A percentile compares a stretch with the other conserved stretches of the same genome.
These are phyloP conservation scores for Alternaria gaisen DNA, from an alignment of 2,329 filamentous ascomycete species.

Conservation along the genomic window DNA sequence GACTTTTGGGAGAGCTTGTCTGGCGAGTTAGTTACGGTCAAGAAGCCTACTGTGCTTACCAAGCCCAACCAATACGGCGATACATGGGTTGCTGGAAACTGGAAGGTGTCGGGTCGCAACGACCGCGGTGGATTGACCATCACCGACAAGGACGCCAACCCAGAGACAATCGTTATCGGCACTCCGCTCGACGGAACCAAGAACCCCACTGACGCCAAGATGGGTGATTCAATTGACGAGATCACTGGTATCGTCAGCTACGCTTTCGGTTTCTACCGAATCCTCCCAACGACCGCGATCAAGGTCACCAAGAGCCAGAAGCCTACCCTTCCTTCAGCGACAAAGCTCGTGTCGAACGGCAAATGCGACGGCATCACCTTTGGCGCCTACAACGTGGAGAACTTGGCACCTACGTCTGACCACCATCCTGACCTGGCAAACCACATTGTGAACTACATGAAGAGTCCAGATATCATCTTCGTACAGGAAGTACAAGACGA, in stretches of 20 bases:
- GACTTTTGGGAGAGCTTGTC: conserved; percentile 78
- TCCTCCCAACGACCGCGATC: conserved; percentile 70
- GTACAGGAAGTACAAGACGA: conserved; percentile 77
- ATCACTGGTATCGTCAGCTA: conserved; percentile 75
- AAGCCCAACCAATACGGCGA: conserved; percentile 73
- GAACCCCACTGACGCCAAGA: conserved; percentile 67
- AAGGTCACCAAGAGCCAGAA: conserved; percentile 57
- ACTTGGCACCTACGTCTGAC: conserved; percentile 65
- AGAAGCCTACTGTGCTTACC: conserved; percentile 64
- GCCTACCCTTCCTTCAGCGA: conserved; percentile 60
- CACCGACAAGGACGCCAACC: conserved; percentile 69
- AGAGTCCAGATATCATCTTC: conserved; percentile 71
- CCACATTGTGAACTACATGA: conserved; percentile 71
- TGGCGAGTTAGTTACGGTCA: conserved; percentile 73
- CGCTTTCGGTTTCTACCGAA: conserved; percentile 73
- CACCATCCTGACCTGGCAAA: conserved; percentile 67
- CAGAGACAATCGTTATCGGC: conserved; percentile 73
- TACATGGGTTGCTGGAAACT: conserved; percentile 73
- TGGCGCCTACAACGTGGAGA: conserved; percentile 75
- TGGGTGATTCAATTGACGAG: conserved; percentile 71
- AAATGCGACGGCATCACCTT: conserved; percentile 70
- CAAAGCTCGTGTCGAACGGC: conserved; percentile 63
- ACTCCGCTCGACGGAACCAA: conserved; percentile 70
- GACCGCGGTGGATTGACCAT: conserved; percentile 71
- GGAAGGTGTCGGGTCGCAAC: conserved; percentile 70